A percentile compares a stretch with the other conserved stretches of the same genome.
phyloP scores from a whole-genome alignment of 805 yeast genomes.

The Millerozyma miso region DNA sequence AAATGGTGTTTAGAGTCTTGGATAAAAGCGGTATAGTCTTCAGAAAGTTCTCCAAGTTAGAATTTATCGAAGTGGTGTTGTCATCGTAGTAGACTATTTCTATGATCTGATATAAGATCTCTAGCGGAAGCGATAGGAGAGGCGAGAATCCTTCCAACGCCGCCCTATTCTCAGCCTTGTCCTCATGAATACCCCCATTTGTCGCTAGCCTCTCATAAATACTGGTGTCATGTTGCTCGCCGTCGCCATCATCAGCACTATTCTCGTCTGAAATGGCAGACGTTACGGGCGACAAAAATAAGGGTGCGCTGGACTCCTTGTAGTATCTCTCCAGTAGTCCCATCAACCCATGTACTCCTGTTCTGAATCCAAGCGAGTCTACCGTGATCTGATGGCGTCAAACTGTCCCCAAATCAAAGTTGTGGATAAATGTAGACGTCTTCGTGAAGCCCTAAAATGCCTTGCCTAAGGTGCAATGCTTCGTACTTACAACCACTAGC shows the following conservation, averaged over 20 bases:
- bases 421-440: too few species aligned
- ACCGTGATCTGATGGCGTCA: too few species aligned
- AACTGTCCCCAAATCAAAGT: too few species aligned
- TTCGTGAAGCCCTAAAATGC: too few species aligned
- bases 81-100: constrained; percentile 54
- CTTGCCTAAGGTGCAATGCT: not conserved
- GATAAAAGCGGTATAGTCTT: constrained; percentile 53
- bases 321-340: not conserved
- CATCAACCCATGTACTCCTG: constrained; percentile 1
- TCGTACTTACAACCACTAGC: not conserved
- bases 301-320: not conserved
- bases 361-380: too few species aligned
- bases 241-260: constrained; percentile 1
- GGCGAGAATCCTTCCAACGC: constrained; percentile 7
- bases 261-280: constrained; percentile 3
- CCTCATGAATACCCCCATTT: not conserved
- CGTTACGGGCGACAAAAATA: constrained; percentile 6
- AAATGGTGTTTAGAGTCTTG: constrained; percentile 53
- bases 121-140: constrained; percentile 46
- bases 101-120: constrained; percentile 50
- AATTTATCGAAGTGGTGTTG: constrained; percentile 47
- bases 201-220: not conserved
- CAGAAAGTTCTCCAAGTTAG: constrained; percentile 48
- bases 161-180: not conserved
- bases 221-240: not conserved